phyloP scores from a whole-genome alignment of 805 yeast genomes.

The Myxozyma nipponensis region DNA sequence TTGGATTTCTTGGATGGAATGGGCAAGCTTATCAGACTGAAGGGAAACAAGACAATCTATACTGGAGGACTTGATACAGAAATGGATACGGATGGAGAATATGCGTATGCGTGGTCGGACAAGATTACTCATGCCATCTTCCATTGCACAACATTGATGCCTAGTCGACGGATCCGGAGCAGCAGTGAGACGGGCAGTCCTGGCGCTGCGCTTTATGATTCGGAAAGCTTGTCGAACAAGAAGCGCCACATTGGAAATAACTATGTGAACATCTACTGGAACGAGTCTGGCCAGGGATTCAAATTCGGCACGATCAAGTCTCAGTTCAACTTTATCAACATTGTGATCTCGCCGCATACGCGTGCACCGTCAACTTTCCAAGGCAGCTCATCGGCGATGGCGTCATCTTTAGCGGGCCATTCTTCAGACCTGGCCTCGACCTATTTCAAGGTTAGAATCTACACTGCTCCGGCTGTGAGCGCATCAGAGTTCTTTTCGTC shows the following conservation, averaged over 20 bases:
- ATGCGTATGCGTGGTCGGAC: conserved; percentile 67
- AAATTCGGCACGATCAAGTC: conserved; percentile 67
- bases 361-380: conserved; percentile 30
- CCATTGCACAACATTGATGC: conserved; percentile 83
- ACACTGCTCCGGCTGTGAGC: conserved; percentile 10
- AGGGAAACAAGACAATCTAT: conserved; percentile 50
- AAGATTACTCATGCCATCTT: conserved; percentile 67
- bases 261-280: conserved; percentile 74
- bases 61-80: conserved; percentile 79
- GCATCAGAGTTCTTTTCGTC: conserved; percentile 36
- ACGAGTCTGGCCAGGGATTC: conserved; percentile 62
- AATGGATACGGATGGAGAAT: conserved; percentile 69
- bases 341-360: conserved; percentile 67
- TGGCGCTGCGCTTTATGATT: conserved; percentile 9
- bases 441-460: conserved; percentile 22
- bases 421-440: conserved; percentile 6
- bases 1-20: conserved; percentile 54
- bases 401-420: conserved; percentile 13
- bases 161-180: conserved; percentile 37
- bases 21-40: conserved; percentile 59
- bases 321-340: conserved; percentile 78
- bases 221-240: conserved; percentile 40
- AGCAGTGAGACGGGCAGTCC: not conserved
- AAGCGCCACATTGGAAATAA: conserved; percentile 86
- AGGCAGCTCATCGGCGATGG: conserved; percentile 11